A percentile compares a stretch with the other conserved stretches of the same genome.
Conservation (phyloP, 2,329 filamentous ascomycete species). For the Cryphonectria nitschkei region DNA sequence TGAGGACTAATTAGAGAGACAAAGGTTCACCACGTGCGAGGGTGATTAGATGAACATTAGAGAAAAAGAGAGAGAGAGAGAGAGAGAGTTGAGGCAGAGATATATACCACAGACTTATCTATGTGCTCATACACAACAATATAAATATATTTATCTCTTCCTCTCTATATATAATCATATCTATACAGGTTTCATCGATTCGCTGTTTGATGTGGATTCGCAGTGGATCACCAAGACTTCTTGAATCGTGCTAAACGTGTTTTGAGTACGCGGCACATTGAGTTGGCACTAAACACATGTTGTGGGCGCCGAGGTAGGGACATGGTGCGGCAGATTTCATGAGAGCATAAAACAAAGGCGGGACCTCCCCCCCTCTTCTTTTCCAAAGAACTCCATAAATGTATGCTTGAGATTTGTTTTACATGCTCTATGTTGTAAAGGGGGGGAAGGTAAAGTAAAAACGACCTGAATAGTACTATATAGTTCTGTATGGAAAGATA, state of each 20-base stretch:
- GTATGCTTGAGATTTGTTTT: background rate
- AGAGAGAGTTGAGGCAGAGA: background rate
- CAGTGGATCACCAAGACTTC: background rate
- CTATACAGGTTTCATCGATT: background rate
- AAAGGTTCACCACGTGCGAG: background rate
- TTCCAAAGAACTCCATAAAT: background rate
- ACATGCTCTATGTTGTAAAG: background rate
- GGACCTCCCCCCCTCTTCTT: background rate
- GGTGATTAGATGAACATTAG: background rate
- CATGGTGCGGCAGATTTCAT: conserved; percentile 13
- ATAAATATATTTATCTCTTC: background rate
- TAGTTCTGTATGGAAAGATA: background rate
- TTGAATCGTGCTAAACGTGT: background rate
- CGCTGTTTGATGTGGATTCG: background rate
- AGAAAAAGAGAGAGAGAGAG: background rate
- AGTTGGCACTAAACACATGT: background rate
- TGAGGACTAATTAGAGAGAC: background rate
- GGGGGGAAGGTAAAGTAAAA: background rate
- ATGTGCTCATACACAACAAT: background rate
- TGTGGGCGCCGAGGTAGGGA: conserved; percentile 8
- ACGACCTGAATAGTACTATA: background rate
- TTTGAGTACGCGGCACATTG: conserved; percentile 5
- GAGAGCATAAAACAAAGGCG: conserved; percentile 9
- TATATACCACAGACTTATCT: background rate
- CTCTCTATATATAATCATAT: background rate